Percentiles rank a stretch among this genome's conserved stretches.
phyloP scores from a whole-genome alignment of 2,329 filamentous ascomycete species.

The Dothistroma septosporum region DNA sequence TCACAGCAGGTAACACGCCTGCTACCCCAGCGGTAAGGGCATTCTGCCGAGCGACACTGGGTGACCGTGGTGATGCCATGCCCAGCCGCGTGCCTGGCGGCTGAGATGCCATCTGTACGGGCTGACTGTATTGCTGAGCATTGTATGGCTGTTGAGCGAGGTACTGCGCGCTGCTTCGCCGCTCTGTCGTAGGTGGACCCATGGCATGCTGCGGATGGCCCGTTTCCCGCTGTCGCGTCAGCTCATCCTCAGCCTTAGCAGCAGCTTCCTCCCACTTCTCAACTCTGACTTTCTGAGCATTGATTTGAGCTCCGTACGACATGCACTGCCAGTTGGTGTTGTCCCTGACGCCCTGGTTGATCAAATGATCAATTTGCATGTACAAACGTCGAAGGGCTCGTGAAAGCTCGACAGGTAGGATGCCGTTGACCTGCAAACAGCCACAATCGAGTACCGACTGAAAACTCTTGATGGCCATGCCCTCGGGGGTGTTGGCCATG shows the following conservation, averaged over 20 bases:
- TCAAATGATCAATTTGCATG: constrained; percentile 34
- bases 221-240: constrained; percentile 21
- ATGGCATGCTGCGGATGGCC: constrained; percentile 24
- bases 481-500: constrained; percentile 29
- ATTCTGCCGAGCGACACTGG: not conserved
- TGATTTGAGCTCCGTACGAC: constrained; percentile 33
- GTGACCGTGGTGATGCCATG: constrained; percentile 9
- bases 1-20: not conserved
- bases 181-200: constrained; percentile 14
- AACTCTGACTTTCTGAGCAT: constrained; percentile 25
- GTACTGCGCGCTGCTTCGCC: constrained; percentile 21
- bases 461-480: constrained; percentile 30
- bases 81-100: constrained; percentile 8
- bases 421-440: constrained; percentile 29
- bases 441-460: constrained; percentile 32
- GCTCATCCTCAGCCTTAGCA: constrained; percentile 21
- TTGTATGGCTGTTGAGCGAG: constrained; percentile 21
- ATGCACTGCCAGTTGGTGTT: constrained; percentile 28
- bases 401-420: constrained; percentile 24
- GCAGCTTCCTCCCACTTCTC: constrained; percentile 25
- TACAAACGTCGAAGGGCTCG: constrained; percentile 30
- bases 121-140: constrained; percentile 24
- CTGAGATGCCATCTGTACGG: constrained; percentile 20
- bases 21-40: not conserved
- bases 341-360: constrained; percentile 28